A percentile compares a stretch with the other conserved stretches of the same genome.
Evolutionary conservation across 73 alveolate species (phyloP).

Genomic region (Paramecium primaurelia): DNA sequence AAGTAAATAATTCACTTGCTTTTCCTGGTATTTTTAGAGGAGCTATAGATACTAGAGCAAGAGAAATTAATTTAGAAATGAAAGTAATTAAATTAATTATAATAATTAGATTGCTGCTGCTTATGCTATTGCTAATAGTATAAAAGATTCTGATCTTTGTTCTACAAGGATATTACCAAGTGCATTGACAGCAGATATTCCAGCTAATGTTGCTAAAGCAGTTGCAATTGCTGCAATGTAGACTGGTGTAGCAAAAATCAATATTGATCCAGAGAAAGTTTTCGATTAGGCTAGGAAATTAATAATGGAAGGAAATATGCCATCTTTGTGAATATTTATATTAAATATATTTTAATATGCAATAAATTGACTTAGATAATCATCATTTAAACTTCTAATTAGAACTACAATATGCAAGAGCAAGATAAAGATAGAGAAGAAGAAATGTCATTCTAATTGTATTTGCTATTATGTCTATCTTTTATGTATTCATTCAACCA

Average conservation of each 20-base stretch:
- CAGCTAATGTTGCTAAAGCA: conserved; percentile 75
- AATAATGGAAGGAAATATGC: conserved; percentile 46
- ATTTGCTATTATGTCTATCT: neutral
- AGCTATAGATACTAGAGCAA: conserved; percentile 87
- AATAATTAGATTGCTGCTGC: conserved; percentile 77
- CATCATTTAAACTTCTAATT: neutral
- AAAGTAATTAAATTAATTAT: neutral
- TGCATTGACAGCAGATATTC: conserved; percentile 78
- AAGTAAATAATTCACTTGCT: conserved; percentile 79
- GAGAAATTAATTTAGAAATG: conserved; percentile 80
- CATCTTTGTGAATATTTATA: neutral
- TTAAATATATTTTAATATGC: neutral
- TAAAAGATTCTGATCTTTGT: conserved; percentile 66
- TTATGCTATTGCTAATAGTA: conserved; percentile 74
- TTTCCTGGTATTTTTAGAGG: conserved; percentile 94
- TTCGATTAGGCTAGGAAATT: conserved; percentile 1
- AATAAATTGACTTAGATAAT: neutral
- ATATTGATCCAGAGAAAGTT: conserved; percentile 41
- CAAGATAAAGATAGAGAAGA: neutral
- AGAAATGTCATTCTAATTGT: neutral
- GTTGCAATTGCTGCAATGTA: conserved; percentile 84
- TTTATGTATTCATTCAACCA: neutral
- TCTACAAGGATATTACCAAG: conserved; percentile 83
- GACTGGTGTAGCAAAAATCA: conserved; percentile 31
- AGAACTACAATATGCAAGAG: neutral